Percentiles rank a stretch among this genome's conserved stretches.
Evolutionary conservation across 805 yeast species (phyloP).

Genomic region (Sugiyamaella americana): DNA sequence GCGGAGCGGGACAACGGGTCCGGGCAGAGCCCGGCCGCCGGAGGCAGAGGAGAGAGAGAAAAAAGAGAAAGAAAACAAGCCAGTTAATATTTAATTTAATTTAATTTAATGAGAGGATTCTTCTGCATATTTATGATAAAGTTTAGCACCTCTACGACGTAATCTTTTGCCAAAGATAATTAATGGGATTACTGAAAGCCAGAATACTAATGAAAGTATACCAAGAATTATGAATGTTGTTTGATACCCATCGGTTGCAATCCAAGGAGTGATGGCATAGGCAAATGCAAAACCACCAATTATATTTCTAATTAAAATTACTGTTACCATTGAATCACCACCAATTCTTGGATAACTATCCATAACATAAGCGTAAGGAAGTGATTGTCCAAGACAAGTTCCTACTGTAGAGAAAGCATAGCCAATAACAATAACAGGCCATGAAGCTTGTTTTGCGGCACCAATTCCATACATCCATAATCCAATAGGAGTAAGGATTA

Average conservation of each 20-base stretch:
- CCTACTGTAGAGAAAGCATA: slow-evolving; percentile 15
- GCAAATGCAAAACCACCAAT: slow-evolving; percentile 8
- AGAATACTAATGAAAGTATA: neutral
- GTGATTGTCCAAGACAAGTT: slow-evolving; percentile 11
- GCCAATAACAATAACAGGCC: slow-evolving; percentile 19
- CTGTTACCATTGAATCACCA: slow-evolving; percentile 5
- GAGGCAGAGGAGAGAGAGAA: neutral
- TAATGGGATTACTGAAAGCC: slow-evolving; percentile 9
- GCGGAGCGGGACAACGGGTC: neutral
- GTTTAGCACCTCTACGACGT: slow-evolving; percentile 4
- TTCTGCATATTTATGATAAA: slow-evolving; percentile 5
- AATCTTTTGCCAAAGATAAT: slow-evolving; percentile 9
- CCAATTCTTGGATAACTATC: slow-evolving; percentile 9
- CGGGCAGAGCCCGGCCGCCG: neutral
- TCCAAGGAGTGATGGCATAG: slow-evolving; percentile 8
- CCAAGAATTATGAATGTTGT: slow-evolving; percentile 8
- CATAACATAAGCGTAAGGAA: slow-evolving; percentile 4
- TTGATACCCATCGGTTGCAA: slow-evolving; percentile 5
- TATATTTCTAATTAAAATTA: slow-evolving; percentile 5
- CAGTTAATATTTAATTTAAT: no score
- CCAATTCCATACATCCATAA: slow-evolving; percentile 19
- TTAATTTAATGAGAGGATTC: slow-evolving; percentile 3
- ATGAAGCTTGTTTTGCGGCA: slow-evolving; percentile 11
- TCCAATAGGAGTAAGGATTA: slow-evolving; percentile 12
- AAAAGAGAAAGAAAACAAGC: neutral